A percentile compares a stretch with the other conserved stretches of the same genome.
phyloP scores from a whole-genome alignment of 2,329 filamentous ascomycete genomes.

The Lasiodiplodia citricola region DNA sequence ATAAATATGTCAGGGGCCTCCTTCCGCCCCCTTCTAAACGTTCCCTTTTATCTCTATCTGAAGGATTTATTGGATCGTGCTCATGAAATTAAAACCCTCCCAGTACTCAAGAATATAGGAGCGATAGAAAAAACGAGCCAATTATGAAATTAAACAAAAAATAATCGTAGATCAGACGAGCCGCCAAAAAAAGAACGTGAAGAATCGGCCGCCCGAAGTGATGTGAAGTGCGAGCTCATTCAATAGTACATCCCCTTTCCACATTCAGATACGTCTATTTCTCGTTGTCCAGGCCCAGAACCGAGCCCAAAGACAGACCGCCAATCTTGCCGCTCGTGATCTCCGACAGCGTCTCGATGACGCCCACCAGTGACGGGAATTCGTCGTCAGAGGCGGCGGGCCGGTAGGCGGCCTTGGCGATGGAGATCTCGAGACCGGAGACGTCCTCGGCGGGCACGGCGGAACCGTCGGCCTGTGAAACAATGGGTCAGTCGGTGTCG shows the following conservation, averaged over 20 bases:
- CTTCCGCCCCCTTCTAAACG: neutral
- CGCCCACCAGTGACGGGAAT: slow-evolving; percentile 44
- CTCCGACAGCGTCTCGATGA: slow-evolving; percentile 36
- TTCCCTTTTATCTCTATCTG: neutral
- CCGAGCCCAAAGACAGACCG: slow-evolving; percentile 24
- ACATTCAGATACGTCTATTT: neutral
- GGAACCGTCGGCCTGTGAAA: slow-evolving; percentile 43
- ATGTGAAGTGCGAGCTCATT: neutral
- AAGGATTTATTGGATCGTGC: neutral
- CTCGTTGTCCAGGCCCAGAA: neutral
- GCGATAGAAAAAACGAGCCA: neutral
- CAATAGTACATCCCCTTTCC: neutral
- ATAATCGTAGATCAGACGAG: neutral
- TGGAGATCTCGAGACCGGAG: slow-evolving; percentile 46
- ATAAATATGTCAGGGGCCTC: neutral
- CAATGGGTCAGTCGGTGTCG: neutral
- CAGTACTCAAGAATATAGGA: neutral
- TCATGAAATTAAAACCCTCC: neutral
- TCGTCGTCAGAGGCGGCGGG: slow-evolving; percentile 41
- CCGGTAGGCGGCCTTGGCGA: slow-evolving; percentile 46
- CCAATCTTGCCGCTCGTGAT: slow-evolving; percentile 34
- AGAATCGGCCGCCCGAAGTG: neutral
- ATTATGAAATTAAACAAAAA: neutral
- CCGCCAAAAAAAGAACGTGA: neutral
- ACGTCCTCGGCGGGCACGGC: slow-evolving; percentile 40